These are phyloP conservation scores for Sclerotinia trifoliorum DNA, from an alignment of 2,329 filamentous ascomycete genomes.

Conservation along the genomic window DNA sequence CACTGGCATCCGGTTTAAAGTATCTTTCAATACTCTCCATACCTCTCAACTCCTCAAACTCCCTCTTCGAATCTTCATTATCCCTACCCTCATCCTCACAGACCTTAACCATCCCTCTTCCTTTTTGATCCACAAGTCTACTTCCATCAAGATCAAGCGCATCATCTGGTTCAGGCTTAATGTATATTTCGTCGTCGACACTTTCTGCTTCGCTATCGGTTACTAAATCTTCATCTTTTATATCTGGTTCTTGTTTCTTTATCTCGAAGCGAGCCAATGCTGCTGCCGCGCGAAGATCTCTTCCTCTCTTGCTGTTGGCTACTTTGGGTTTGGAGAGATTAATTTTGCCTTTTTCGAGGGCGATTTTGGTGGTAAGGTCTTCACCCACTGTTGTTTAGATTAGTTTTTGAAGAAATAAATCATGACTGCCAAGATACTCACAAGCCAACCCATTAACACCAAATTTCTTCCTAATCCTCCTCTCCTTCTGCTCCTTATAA, in stretches of 20 bases:
- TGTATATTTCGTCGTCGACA: conserved; percentile 49
- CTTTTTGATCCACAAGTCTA: conserved; percentile 63
- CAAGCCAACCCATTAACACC: conserved; percentile 44
- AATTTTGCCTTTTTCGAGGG: conserved; percentile 50
- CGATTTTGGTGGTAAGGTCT: conserved; percentile 57
- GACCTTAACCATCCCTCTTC: conserved; percentile 67
- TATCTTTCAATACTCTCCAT: conserved; percentile 42
- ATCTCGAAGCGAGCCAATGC: conserved; percentile 57
- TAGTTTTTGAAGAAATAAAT: background rate
- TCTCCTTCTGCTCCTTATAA: conserved; percentile 47
- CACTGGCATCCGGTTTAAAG: background rate
- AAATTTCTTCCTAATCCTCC: conserved; percentile 59
- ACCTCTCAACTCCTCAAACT: conserved; percentile 65
- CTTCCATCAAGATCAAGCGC: conserved; percentile 65
- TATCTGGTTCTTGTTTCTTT: conserved; percentile 43
- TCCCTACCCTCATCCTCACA: conserved; percentile 68
- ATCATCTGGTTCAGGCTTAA: conserved; percentile 48
- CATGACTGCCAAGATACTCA: background rate
- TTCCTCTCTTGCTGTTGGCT: conserved; percentile 57
- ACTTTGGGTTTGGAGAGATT: conserved; percentile 55
- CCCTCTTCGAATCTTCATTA: conserved; percentile 55
- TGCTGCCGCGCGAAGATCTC: conserved; percentile 60
- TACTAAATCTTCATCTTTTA: conserved; percentile 42
- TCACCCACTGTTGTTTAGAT: conserved; percentile 35
- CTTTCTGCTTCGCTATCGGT: conserved; percentile 47